These are phyloP conservation scores for Catenaria anguillulae DNA, from an alignment of 371 early-diverging fungal genomes.

Conservation along the genomic window DNA sequence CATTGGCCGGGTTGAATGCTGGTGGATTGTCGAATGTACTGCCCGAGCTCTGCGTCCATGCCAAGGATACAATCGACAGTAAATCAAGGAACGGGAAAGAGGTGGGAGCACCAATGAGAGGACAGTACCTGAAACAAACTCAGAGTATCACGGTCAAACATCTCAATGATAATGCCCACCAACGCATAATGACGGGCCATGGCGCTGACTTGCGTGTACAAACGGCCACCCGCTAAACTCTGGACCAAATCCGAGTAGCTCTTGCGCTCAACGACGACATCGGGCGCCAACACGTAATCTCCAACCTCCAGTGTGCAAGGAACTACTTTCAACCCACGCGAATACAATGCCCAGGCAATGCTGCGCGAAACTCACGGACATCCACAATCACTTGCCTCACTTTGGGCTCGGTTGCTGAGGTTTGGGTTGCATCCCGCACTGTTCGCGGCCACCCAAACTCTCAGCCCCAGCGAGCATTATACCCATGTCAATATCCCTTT, in stretches of 20 bases:
- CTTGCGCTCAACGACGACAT: conserved; percentile 89
- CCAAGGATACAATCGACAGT: too few relatives aligned
- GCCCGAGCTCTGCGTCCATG: too few relatives aligned
- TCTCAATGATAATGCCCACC: conserved; percentile 85
- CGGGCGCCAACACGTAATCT: conserved; percentile 83
- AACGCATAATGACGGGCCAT: conserved; percentile 68
- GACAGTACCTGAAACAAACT: too few relatives aligned
- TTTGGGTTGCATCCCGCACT: conserved; percentile 18
- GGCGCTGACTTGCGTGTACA: conserved; percentile 82
- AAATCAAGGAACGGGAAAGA: too few relatives aligned
- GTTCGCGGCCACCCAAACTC: not conserved
- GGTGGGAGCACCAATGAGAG: too few relatives aligned
- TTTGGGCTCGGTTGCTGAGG: conserved; percentile 20
- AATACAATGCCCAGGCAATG: conserved; percentile 81
- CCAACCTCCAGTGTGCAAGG: conserved; percentile 86
- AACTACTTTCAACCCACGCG: conserved; percentile 51
- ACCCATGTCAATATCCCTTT: not conserved
- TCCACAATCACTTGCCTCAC: conserved; percentile 57
- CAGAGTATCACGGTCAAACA: too few relatives aligned
- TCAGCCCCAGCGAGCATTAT: not conserved
- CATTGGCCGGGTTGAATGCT: too few relatives aligned
- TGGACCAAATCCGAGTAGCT: conserved; percentile 74
- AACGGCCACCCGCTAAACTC: conserved; percentile 69
- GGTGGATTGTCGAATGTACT: too few relatives aligned
- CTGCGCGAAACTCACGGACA: conserved; percentile 85